Evolutionary conservation across 2,329 filamentous ascomycete genomes (phyloP), one percentile per base, ranked within the genome.

Genomic region (Fusarium coffeatum): DNA sequence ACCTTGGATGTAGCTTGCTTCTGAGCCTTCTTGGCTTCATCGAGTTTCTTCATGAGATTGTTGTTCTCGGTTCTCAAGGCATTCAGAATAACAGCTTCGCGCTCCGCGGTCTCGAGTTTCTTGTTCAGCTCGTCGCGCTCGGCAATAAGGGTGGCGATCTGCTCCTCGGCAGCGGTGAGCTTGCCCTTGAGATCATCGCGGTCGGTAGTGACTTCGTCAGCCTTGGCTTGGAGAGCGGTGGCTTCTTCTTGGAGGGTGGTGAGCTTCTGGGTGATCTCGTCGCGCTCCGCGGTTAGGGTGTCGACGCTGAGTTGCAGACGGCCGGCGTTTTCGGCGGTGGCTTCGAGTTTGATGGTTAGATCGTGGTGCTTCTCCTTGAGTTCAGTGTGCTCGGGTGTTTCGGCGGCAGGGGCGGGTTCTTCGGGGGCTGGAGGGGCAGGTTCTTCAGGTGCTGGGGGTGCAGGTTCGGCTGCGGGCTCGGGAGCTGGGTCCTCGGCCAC

Each of bases 21-120:
- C n/a, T 76, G 72, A 1, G 66, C 66, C 55, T 65, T 64, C 58
- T 75, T 68, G 1, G 74, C 72, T 22, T 67, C 72, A 0, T 68
- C 72, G 1, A 76, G 74, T 41, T 76, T 71, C 8, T 70, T 72
- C 32, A 59, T 66, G 12, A 76, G 74, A 22, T 59, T 66, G 12
- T 66, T 74, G 55, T 76, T 76, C 63, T 76, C 73, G 8, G 66
- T 65, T 7, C 72, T 69, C 4, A 76, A 50, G 8, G 66, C 58
- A 4, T 71, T 59, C 3, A 75, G 42, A 20, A 73, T 64, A 2
- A 73, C 70, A 5, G 70, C 68, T 18, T 74, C 72, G 6, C 62
- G 47, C 59, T 73, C 69, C 2, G 74, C 74, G 0, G 46, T 50
- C 18, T 71, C 74, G 1, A 74, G 72, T 60, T 67, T 72, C 58